Evolutionary conservation across 2,329 filamentous ascomycete genomes (phyloP), one percentile per base, ranked within the genome.

Genomic region (Xylaria hypoxylon): DNA sequence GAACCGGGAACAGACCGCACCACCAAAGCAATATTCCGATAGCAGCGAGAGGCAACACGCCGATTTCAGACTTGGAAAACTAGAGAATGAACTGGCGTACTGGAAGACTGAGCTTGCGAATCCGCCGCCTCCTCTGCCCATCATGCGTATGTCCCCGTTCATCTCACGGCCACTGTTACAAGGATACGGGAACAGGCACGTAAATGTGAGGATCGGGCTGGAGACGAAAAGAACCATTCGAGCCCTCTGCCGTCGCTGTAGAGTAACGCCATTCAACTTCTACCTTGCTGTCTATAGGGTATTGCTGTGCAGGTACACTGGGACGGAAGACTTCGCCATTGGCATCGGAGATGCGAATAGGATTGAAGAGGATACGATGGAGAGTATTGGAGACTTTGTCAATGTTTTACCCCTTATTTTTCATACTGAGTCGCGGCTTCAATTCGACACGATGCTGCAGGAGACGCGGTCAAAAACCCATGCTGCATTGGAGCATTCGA

Each of bases 201-300:
- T 33, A n/a, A 26, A 51, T 11, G 17, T 51, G 17, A 26, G 28
- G n/a, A n/a, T 51, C 28, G 48, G 17, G 5, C 24, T 6, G 5
- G 13, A 28, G 24, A 50, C 26, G 7, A 45, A 61, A 6, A 57
- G 42, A n/a, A 5, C 40, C 2, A 35, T 64, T 13, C 28, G 38
- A 19, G 24, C 15, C 7, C 17, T 57, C 1, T 63, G 60, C 31
- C 50, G 48, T 5, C 42, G 35, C 8, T 48, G 10, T 8, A 15
- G 50, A 19, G 63, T 33, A 2, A 65, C 63, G 0, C 64, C 64
- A 4, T 66, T 66, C 10, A 59, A 66, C 22, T 66, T 66, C 40
- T 66, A 62, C 45, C 45, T 66, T 3, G 59, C 64, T 15, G 38
- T 19, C 3, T 44, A 59, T 2, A 11, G 64, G 13, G 64, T 26